Base-by-base conservation (phyloP, 2,329 filamentous ascomycete species). In the Penicillium sp. region DNA sequence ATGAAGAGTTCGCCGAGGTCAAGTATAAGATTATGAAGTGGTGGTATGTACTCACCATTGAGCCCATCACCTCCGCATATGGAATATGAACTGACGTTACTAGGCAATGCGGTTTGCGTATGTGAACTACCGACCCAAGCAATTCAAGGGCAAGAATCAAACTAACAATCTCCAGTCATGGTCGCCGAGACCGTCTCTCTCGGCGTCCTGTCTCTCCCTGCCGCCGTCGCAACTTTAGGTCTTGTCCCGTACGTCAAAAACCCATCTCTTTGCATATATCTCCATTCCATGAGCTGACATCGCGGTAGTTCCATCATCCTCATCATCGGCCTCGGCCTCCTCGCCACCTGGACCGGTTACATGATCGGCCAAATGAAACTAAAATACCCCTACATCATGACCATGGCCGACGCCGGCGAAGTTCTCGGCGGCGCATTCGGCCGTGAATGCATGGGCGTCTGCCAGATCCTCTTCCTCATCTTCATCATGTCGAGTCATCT, bases 401-500 rank as follows among this genome's bases (percentile, higher is more conserved):
- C 85, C 67, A 89, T 90, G 70, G 86, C 87, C 22, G 89, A 91
- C 66, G 88, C 86, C 14, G 88, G 87, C 2, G 78, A 82, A 46
- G 78, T 90, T 50, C 77, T 91, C 51, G 79, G 81, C 58, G 89
- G 89, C 9, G 77, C 75, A 18, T 77, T 84, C 40, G 87, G 86
- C 1, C 83, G 86, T 61, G 85, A 89, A 70, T 63, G 91, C 35
- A 77, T 89, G 46, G 87, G 86, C 24, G 74, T 78, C 62, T 86
- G 83, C 62, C 87, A 89, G 66, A 77, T 83, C 10, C 73, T 90
- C 18, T 85, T 90, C 73, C 78, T 91, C 40, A 76, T 88, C 56
- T 89, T 91, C 75, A 83, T 89, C 66, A 87, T 89, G 74, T 87
- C 84, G 36, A 89, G 87, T n/a, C 89, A 92, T 74, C 80, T 89